Conservation (phyloP, 257 asterid species). For the Perilla frutescens region DNA sequence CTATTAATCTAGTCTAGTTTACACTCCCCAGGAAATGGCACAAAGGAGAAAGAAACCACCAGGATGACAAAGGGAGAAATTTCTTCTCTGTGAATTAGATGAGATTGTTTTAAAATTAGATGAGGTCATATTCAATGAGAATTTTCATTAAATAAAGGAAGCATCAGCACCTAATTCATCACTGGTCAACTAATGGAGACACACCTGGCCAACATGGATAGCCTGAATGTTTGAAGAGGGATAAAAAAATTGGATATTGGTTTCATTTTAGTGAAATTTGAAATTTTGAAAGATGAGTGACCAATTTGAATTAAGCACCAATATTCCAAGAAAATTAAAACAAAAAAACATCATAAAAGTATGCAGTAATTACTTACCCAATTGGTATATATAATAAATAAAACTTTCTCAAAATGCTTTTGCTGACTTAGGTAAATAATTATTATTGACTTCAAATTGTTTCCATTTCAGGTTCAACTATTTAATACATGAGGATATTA, state of each 20-base stretch:
- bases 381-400: conserved; percentile 9
- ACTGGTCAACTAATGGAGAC: neutral
- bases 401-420: conserved; percentile 19
- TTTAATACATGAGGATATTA: conserved; percentile 5
- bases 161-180: conserved; percentile 6
- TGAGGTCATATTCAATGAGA: neutral
- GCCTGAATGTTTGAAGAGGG: too few species aligned
- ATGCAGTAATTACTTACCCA: conserved; percentile 10
- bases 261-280: neutral
- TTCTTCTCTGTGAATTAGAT: neutral
- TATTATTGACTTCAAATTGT: neutral
- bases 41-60: conserved; percentile 14
- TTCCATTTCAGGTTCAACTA: conserved; percentile 3
- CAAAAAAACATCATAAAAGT: neutral
- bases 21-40: neutral
- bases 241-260: too few species aligned
- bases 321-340: conserved; percentile 4
- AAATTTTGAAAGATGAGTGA: neutral
- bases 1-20: conserved; percentile 1
- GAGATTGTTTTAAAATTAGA: conserved; percentile 21
- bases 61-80: neutral
- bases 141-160: conserved; percentile 8
- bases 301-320: neutral
- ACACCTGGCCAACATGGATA: conserved; percentile 32
- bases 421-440: conserved; percentile 5